Evolutionary conservation across 305 asterid genomes (phyloP).

Genomic region (Fraxinus greggii): DNA sequence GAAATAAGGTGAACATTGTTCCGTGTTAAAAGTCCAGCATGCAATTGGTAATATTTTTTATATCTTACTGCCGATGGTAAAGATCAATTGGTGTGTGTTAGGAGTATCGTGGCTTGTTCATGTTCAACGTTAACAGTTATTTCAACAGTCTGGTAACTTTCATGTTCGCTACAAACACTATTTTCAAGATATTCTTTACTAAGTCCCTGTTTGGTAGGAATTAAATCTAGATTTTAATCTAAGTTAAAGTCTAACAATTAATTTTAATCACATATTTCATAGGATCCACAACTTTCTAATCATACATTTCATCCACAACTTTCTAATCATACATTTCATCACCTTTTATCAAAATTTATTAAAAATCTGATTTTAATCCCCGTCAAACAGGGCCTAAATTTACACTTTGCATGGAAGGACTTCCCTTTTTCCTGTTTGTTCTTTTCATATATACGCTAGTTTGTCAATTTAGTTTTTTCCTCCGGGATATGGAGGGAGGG

Average conservation of each 20-base stretch:
- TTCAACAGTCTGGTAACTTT: background rate
- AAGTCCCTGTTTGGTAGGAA: no score
- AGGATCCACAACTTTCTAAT: no score
- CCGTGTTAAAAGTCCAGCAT: background rate
- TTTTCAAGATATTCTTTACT: background rate
- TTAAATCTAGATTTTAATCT: no score
- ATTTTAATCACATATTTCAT: no score
- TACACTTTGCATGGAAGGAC: background rate
- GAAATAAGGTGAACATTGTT: background rate
- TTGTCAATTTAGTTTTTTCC: conserved; percentile 4
- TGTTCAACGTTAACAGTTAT: background rate
- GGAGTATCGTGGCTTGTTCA: background rate
- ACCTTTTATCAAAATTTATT: no score
- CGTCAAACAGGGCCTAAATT: no score
- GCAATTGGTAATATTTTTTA: background rate
- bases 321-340: no score
- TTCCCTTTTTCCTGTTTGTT: background rate
- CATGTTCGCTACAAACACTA: background rate
- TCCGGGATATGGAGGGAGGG: background rate
- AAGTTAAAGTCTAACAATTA: no score
- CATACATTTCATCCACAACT: no score
- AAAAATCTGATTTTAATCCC: no score
- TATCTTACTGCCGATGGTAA: background rate
- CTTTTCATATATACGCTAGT: background rate
- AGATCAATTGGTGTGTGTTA: background rate